Percentiles rank a stretch among this genome's conserved stretches.
Evolutionary conservation across 2,329 filamentous ascomycete genomes (phyloP).

Genomic region (Fusarium sp.): DNA sequence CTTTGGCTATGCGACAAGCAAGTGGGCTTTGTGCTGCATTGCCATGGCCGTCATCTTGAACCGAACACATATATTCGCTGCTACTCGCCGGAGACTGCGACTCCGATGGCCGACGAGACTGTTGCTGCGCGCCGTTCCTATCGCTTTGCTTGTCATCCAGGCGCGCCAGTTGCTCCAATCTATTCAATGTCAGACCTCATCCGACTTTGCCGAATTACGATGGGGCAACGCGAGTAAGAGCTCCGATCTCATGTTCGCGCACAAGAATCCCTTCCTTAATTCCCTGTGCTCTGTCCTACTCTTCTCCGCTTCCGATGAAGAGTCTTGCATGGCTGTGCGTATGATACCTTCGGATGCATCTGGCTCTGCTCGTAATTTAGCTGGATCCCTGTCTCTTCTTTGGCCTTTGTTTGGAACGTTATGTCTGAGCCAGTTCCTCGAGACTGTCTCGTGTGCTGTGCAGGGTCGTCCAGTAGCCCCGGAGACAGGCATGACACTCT

Average conservation of each 20-base stretch:
- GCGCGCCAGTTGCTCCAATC: constrained; percentile 79
- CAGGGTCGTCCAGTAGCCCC: constrained; percentile 83
- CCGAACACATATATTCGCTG: constrained; percentile 92
- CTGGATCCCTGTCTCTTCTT: constrained; percentile 80
- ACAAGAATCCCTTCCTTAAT: constrained; percentile 77
- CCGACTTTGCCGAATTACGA: constrained; percentile 75
- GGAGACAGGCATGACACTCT: constrained; percentile 95
- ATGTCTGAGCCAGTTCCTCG: constrained; percentile 84
- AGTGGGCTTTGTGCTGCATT: constrained; percentile 91
- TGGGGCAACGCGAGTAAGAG: constrained; percentile 75
- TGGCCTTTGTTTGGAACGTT: constrained; percentile 81
- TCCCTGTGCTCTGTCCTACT: constrained; percentile 77
- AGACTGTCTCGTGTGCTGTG: constrained; percentile 87
- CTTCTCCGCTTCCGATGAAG: constrained; percentile 77
- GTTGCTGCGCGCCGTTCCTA: constrained; percentile 75
- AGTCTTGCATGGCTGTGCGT: constrained; percentile 78
- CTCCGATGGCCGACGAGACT: constrained; percentile 80
- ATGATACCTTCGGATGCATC: constrained; percentile 72
- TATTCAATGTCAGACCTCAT: constrained; percentile 90
- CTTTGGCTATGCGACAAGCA: constrained; percentile 89
- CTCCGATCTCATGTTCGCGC: constrained; percentile 76
- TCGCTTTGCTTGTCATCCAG: constrained; percentile 77
- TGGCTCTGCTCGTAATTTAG: constrained; percentile 65
- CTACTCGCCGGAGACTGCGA: constrained; percentile 82
- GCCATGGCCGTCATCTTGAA: constrained; percentile 89